phyloP scores from a whole-genome alignment of 2,329 filamentous ascomycete genomes.

The Decorospora gaudefroyi region DNA sequence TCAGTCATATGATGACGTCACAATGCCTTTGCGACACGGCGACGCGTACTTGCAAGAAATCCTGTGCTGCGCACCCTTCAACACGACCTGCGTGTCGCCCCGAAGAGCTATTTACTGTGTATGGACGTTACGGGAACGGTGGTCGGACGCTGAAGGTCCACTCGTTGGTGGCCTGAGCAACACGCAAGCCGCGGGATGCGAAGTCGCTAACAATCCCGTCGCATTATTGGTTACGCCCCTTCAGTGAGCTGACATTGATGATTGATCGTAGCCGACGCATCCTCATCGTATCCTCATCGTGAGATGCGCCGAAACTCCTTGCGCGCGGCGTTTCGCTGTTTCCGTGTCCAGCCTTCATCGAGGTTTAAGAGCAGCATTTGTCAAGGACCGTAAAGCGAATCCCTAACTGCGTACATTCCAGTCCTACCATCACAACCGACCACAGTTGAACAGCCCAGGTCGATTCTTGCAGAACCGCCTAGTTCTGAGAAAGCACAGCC shows the following conservation, averaged over 20 bases:
- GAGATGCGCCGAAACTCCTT: conserved; percentile 3
- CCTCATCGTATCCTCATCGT: background rate
- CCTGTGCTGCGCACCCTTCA: conserved; percentile 1
- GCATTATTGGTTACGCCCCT: conserved; percentile 8
- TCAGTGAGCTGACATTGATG: background rate
- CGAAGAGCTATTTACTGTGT: background rate
- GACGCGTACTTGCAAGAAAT: conserved; percentile 9
- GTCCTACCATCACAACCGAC: too few relatives aligned
- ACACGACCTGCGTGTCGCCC: background rate
- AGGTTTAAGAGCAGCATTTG: background rate
- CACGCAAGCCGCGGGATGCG: conserved; percentile 1
- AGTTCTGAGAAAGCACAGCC: background rate
- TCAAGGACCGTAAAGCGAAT: too few relatives aligned
- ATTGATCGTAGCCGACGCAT: too few relatives aligned
- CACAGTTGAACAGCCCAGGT: too few relatives aligned
- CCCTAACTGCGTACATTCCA: too few relatives aligned
- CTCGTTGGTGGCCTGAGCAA: conserved; percentile 1
- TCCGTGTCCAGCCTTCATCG: background rate
- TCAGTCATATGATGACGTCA: conserved; percentile 15
- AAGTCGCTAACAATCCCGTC: background rate
- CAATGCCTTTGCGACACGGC: conserved; percentile 6
- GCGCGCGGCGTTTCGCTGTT: background rate
- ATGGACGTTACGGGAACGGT: conserved; percentile 6
- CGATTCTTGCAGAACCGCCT: background rate
- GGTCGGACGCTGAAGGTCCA: background rate